Base-by-base conservation (phyloP, 306 rosid genomes). In the Malus orientalis region DNA sequence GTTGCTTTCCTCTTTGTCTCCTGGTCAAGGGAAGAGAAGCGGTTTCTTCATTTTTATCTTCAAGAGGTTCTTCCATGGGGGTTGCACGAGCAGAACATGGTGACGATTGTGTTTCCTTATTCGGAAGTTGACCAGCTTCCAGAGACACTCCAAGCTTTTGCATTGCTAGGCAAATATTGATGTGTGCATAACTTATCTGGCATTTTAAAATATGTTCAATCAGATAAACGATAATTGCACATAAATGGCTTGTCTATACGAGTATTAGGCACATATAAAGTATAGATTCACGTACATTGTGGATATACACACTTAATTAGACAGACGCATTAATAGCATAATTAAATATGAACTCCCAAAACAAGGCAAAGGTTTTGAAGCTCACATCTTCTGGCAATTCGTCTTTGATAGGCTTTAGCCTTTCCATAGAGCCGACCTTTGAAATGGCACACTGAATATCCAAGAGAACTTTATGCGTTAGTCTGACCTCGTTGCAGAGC, bases 341-440 rank as follows among this genome's bases (percentile, higher is more conserved):
- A 73, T 70, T 42, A 54, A 27, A 67, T 55, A 3, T 20, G 73
- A 45, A 73, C 75, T 32, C 9, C 8, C 19, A 68, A 2, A 30
- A 81, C 33, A 76, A 73, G 47, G 69, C 44, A 67, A 77, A 67
- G 30, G 49, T 45, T 61, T 73, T 25, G 30, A 49, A 63, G 85
- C 97, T 88, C 86, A 93, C 98, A 1, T 89, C 86, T 82, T 91
- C 98, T 23, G 90, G 90, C 77, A 93, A 79, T 85, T 91, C 96
- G 44, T 87, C 86, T 83, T 93, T 93, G 76, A 93, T 88, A 79
- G 97, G 93, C 90, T 91, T 93, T 85, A 93, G 68, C 87, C 87
- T 93, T 53, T 93, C 98, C 47, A 38, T 74, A 67, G 92, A 76
- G 81, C 98, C 98, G 75, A 88, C 93, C 86, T 87, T 93, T 51